Percentiles rank a stretch among this genome's conserved stretches.
These are phyloP conservation scores for Podospora anserina DNA, from an alignment of 495 filamentous ascomycete genomes.

Conservation along the genomic window DNA sequence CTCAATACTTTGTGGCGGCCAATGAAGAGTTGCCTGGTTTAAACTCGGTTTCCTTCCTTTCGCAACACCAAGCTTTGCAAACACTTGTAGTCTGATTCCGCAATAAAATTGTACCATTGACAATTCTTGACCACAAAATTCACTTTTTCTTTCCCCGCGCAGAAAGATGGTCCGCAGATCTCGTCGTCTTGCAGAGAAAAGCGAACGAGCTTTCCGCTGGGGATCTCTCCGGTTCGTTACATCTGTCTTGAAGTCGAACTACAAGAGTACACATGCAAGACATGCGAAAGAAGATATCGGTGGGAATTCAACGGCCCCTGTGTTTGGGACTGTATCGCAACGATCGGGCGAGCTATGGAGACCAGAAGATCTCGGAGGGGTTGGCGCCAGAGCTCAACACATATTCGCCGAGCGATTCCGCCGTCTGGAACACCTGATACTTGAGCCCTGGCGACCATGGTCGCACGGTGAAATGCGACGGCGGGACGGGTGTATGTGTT, in stretches of 20 bases:
- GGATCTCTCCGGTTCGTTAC: constrained; percentile 17
- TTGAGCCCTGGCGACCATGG: constrained; percentile 22
- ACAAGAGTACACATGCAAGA: constrained; percentile 19
- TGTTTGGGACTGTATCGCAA: too few species aligned
- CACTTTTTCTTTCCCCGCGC: background rate
- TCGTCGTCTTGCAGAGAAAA: background rate
- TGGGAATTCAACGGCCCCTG: too few species aligned
- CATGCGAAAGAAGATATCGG: constrained; percentile 13
- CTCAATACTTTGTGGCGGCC: background rate
- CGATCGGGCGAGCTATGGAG: too few species aligned
- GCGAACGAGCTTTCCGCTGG: background rate
- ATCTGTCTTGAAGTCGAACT: constrained; percentile 27
- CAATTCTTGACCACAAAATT: background rate
- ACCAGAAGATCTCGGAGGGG: constrained; percentile 9
- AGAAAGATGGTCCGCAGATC: background rate
- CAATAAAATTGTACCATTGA: too few species aligned
- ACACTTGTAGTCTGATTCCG: too few species aligned
- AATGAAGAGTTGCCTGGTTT: too few species aligned
- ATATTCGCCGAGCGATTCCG: constrained; percentile 26
- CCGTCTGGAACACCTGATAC: constrained; percentile 16
- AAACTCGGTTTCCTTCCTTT: too few species aligned
- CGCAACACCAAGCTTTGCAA: too few species aligned
- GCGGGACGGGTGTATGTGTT: constrained; percentile 13
- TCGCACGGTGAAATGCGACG: background rate
- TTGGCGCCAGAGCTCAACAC: constrained; percentile 29